Evolutionary conservation across 2,329 filamentous ascomycete genomes (phyloP).

Genomic region (Pseudogymnoascus sp.): DNA sequence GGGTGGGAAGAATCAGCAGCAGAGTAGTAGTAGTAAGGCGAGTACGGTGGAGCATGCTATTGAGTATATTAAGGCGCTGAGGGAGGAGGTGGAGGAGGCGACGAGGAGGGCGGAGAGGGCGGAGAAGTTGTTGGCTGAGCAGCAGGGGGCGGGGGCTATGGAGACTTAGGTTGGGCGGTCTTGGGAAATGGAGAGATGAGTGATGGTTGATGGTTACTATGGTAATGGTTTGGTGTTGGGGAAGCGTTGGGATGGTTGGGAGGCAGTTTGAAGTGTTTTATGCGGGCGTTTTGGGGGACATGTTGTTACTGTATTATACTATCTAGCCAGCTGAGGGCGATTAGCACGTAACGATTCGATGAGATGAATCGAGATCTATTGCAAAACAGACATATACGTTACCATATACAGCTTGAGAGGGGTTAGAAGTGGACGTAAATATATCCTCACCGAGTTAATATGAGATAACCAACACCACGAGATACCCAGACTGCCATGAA

Average conservation of each 20-base stretch:
- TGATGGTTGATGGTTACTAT: not conserved
- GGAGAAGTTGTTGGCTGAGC: conserved; percentile 20
- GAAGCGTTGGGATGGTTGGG: too few species aligned
- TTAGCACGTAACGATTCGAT: not conserved
- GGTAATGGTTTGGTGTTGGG: not conserved
- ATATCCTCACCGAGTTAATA: too few species aligned
- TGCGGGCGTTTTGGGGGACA: not conserved
- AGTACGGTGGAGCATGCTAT: conserved; percentile 97
- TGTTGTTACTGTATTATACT: not conserved
- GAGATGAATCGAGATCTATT: not conserved
- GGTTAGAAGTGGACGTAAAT: too few species aligned
- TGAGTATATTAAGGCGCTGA: conserved; percentile 81
- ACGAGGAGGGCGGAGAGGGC: conserved; percentile 45
- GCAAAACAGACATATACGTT: not conserved
- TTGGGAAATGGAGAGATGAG: not conserved
- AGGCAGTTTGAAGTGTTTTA: not conserved
- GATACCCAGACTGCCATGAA: too few species aligned
- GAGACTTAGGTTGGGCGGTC: not conserved
- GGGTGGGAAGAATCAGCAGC: conserved; percentile 31
- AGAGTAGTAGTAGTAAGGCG: conserved; percentile 75
- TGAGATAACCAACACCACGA: too few species aligned
- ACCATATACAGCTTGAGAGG: not conserved
- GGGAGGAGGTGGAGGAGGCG: conserved; percentile 61
- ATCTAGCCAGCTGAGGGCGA: not conserved
- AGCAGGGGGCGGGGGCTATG: not conserved